phyloP scores from a whole-genome alignment of 2,329 filamentous ascomycete genomes.

The Sclerotinia spermophila region DNA sequence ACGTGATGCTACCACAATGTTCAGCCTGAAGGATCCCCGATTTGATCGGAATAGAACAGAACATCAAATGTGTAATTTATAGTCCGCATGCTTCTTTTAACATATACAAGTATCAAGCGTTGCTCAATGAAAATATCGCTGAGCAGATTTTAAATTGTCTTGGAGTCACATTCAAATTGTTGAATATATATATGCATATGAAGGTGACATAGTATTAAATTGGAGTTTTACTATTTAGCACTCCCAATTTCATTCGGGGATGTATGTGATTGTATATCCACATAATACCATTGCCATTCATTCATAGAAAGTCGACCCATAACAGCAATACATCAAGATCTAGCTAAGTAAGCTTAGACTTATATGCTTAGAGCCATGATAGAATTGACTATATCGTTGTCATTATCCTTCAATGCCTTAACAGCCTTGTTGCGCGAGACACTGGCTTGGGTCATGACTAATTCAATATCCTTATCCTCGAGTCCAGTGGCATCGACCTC shows the following conservation, averaged over 20 bases:
- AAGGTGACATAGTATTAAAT: constrained; percentile 13
- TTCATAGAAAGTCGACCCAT: neutral
- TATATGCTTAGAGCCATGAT: constrained; percentile 97
- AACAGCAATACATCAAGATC: constrained; percentile 14
- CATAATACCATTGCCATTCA: constrained; percentile 10
- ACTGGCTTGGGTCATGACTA: constrained; percentile 96
- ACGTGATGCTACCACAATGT: constrained; percentile 23
- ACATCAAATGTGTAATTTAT: neutral
- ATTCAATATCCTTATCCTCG: constrained; percentile 98
- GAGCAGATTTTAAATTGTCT: neutral
- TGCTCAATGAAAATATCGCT: no score
- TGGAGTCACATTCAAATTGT: neutral
- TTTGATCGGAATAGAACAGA: no score
- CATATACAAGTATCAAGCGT: neutral
- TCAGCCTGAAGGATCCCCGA: neutral
- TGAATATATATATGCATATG: neutral
- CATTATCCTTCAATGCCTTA: constrained; percentile 98
- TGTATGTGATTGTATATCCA: constrained; percentile 17
- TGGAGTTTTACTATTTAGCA: constrained; percentile 10
- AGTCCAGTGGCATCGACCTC: constrained; percentile 93
- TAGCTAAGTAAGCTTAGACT: constrained; percentile 25
- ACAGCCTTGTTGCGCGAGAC: constrained; percentile 98
- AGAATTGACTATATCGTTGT: constrained; percentile 99
- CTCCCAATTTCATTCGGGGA: neutral
- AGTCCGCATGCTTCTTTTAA: neutral